A percentile compares a stretch with the other conserved stretches of the same genome.
These are phyloP conservation scores for Radiomyces spectabilis DNA, from an alignment of 192 early-diverging fungal species.

Conservation along the genomic window DNA sequence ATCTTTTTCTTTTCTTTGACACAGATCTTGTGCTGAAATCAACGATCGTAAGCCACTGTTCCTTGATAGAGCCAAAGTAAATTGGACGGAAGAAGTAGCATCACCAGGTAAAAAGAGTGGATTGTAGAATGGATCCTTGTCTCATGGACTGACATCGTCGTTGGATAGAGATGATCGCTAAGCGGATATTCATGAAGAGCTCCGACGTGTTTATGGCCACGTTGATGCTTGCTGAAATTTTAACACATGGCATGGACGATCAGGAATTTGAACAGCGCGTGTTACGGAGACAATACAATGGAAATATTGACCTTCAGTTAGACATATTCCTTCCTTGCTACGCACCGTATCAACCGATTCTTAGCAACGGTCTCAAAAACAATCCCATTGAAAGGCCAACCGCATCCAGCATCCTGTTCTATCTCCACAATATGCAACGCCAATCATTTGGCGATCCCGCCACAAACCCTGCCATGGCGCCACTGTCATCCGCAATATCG, in stretches of 20 bases:
- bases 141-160: background rate
- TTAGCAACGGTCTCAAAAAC: no score
- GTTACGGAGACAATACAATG: background rate
- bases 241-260: constrained; percentile 3
- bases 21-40: constrained; percentile 9
- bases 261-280: background rate
- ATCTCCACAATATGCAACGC: no score
- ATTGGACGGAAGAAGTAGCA: constrained; percentile 11
- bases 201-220: constrained; percentile 18
- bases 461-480: no score
- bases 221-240: background rate
- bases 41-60: background rate
- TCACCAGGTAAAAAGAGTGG: background rate
- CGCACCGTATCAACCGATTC: no score
- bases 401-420: no score
- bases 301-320: background rate
- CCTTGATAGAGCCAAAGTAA: background rate
- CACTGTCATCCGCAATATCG: no score
- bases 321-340: no score
- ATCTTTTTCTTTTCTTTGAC: background rate
- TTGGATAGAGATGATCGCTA: background rate
- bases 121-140: background rate
- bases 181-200: background rate
- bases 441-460: no score
- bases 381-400: no score